phyloP scores from a whole-genome alignment of 208 protist genomes.

The Leptomonas seymouri region DNA sequence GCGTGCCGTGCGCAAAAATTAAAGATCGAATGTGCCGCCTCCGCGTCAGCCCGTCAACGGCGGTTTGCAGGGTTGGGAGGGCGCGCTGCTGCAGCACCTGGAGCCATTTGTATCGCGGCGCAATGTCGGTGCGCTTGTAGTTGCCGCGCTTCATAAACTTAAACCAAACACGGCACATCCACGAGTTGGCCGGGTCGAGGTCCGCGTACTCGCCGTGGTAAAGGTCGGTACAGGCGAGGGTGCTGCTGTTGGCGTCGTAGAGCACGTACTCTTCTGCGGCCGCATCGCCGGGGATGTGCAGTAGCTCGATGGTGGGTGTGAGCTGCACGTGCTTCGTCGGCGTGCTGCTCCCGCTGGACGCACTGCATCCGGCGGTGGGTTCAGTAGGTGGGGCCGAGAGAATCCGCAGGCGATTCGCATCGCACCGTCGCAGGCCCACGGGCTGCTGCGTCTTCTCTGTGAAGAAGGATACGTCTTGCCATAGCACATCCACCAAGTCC shows the following conservation, averaged over 20 bases:
- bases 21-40: slow-evolving; percentile 49
- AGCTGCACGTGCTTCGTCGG: slow-evolving; percentile 34
- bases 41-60: slow-evolving; percentile 62
- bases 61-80: slow-evolving; percentile 40
- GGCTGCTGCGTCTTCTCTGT: slow-evolving; percentile 14
- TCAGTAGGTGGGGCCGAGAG: slow-evolving; percentile 20
- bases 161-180: slow-evolving; percentile 91
- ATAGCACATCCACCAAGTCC: slow-evolving; percentile 47
- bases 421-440: slow-evolving; percentile 43
- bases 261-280: slow-evolving; percentile 79
- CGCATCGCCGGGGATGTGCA: slow-evolving; percentile 69
- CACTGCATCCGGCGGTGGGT: background rate
- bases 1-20: slow-evolving; percentile 73
- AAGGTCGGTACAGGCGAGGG: slow-evolving; percentile 80
- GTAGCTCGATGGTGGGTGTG: slow-evolving; percentile 66
- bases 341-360: background rate
- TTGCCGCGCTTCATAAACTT: slow-evolving; percentile 88
- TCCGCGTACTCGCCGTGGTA: slow-evolving; percentile 85
- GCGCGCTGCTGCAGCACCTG: slow-evolving; percentile 56
- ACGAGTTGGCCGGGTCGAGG: slow-evolving; percentile 85
- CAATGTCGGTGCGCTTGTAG: slow-evolving; percentile 71
- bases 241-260: slow-evolving; percentile 53
- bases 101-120: slow-evolving; percentile 77
- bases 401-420: slow-evolving; percentile 39
- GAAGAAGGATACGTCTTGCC: slow-evolving; percentile 29